phyloP scores from a whole-genome alignment of 768 basidiomycete species.

The Pleurotus giganteus region DNA sequence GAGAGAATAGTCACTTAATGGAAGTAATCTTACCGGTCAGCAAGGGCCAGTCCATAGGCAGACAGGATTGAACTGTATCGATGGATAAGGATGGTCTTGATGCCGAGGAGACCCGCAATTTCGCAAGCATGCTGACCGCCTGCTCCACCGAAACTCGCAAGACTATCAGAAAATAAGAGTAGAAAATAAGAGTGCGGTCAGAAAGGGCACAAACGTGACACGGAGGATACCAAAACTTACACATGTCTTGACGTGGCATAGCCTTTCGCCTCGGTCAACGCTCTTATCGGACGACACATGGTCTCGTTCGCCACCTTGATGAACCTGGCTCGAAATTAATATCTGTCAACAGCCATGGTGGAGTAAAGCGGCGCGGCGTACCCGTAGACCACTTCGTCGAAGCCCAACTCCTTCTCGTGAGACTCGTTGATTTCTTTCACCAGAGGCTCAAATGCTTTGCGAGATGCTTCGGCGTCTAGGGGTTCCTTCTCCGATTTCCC shows the following conservation, averaged over 20 bases:
- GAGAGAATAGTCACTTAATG: background rate
- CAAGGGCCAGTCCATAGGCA: slow-evolving; percentile 91
- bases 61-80: slow-evolving; percentile 91
- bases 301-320: slow-evolving; percentile 97
- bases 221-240: slow-evolving; percentile 26
- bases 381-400: slow-evolving; percentile 92
- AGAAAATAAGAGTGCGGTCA: background rate
- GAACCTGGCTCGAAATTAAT: slow-evolving; percentile 50
- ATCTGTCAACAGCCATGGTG: background rate
- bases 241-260: slow-evolving; percentile 77
- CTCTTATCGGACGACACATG: slow-evolving; percentile 91
- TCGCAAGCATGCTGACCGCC: slow-evolving; percentile 94
- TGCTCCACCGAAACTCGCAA: slow-evolving; percentile 87
- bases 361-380: slow-evolving; percentile 27
- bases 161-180: slow-evolving; percentile 36
- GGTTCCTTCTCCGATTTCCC: slow-evolving; percentile 86
- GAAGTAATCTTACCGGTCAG: slow-evolving; percentile 51
- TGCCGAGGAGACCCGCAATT: slow-evolving; percentile 82
- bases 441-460: slow-evolving; percentile 63
- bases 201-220: background rate
- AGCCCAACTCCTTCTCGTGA: slow-evolving; percentile 52
- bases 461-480: slow-evolving; percentile 73
- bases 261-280: slow-evolving; percentile 87
- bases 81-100: slow-evolving; percentile 85
- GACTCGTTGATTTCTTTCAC: slow-evolving; percentile 68